A percentile compares a stretch with the other conserved stretches of the same genome.
phyloP scores from a whole-genome alignment of 192 early-diverging fungal genomes.

The Coemansia sp. region DNA sequence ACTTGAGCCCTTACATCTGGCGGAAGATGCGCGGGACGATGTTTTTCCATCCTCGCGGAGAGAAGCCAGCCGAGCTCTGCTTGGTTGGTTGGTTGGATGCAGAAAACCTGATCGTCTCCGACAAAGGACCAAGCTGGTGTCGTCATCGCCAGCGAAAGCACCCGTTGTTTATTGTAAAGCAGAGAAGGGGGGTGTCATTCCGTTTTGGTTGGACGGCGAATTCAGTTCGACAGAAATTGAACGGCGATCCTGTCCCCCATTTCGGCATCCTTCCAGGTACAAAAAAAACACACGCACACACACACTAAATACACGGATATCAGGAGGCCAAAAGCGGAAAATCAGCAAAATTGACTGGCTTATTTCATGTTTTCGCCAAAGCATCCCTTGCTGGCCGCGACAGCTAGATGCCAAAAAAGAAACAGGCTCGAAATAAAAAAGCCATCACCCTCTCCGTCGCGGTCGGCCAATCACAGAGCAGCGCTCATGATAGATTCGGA shows the following conservation, averaged over 20 bases:
- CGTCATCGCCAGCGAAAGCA: background rate
- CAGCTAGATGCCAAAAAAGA: background rate
- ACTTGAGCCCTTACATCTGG: slow-evolving; percentile 6
- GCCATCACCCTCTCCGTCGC: background rate
- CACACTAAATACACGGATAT: slow-evolving; percentile 1
- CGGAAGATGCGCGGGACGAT: background rate
- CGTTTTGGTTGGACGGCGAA: slow-evolving; percentile 2
- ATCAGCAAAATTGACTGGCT: slow-evolving; percentile 1
- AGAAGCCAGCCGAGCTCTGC: background rate
- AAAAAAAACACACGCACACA: background rate
- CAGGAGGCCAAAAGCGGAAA: background rate
- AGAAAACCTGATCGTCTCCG: background rate
- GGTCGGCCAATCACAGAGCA: slow-evolving; percentile 2
- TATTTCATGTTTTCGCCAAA: background rate
- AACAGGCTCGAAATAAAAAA: background rate
- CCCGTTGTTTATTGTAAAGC: background rate
- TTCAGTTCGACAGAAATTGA: slow-evolving; percentile 1
- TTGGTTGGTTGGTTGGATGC: background rate
- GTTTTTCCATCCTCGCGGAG: background rate
- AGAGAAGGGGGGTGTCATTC: background rate
- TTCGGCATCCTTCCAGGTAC: background rate
- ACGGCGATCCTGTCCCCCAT: slow-evolving; percentile 7
- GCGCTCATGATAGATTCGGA: background rate
- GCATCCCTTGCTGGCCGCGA: background rate
- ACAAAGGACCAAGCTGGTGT: background rate